Conservation (phyloP, 2,329 filamentous ascomycete genomes). For the Cryphonectria japonica region DNA sequence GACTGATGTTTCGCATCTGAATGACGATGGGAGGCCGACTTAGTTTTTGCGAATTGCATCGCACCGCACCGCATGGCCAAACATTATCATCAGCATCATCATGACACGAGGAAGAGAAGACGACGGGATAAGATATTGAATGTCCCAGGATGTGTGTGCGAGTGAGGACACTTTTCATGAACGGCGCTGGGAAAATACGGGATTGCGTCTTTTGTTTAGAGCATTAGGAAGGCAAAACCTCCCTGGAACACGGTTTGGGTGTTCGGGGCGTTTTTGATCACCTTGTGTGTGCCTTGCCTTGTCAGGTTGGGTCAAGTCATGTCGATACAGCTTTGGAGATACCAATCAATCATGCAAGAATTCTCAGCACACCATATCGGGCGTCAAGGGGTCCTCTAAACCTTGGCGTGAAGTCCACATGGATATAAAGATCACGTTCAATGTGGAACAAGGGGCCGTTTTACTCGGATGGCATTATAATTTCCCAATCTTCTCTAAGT, state of each 20-base stretch:
- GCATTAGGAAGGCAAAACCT: conserved; percentile 1
- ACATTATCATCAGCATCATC: not conserved
- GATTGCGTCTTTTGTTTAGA: not conserved
- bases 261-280: conserved; percentile 28
- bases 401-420: not conserved
- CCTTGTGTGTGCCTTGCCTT: conserved; percentile 14
- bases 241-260: conserved; percentile 16
- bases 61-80: not conserved
- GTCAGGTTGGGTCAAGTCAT: conserved; percentile 22
- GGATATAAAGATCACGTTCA: not conserved
- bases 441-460: not conserved
- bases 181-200: conserved; percentile 3
- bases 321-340: conserved; percentile 24
- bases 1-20: not conserved
- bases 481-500: not conserved
- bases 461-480: not conserved
- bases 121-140: not conserved
- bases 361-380: not conserved
- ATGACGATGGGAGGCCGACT: not conserved
- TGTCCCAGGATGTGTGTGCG: not conserved
- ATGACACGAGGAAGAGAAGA: not conserved
- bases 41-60: not conserved
- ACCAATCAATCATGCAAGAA: conserved; percentile 15
- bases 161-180: not conserved
- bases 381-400: not conserved